Percentiles rank a stretch among this genome's conserved stretches.
Conservation (phyloP, 345 rosid species). For the Sisymbrium irio region DNA sequence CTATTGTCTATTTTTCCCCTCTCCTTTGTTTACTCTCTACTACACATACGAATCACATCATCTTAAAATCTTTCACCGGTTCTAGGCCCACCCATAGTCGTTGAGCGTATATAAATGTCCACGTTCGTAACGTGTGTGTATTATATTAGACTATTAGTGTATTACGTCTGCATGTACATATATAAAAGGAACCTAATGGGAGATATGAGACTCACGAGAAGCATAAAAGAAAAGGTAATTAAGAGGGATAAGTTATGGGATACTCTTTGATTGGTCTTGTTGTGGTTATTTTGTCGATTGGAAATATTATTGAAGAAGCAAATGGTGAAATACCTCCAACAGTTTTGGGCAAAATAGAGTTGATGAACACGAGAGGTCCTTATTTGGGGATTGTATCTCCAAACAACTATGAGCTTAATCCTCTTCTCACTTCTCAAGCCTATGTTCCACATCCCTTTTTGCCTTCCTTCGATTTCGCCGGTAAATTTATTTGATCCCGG, state of each 20-base stretch:
- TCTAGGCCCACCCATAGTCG: background rate
- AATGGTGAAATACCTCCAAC: slow-evolving; percentile 31
- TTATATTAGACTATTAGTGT: background rate
- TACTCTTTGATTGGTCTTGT: slow-evolving; percentile 8
- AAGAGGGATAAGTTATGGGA: slow-evolving; percentile 22
- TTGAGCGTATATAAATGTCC: background rate
- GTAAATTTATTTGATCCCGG: slow-evolving; percentile 19
- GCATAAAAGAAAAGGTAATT: background rate
- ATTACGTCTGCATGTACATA: slow-evolving; percentile 1
- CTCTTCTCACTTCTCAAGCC: slow-evolving; percentile 58
- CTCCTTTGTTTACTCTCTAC: background rate
- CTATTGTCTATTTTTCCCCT: background rate
- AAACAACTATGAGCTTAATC: slow-evolving; percentile 71
- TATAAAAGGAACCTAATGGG: background rate
- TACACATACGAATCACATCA: background rate
- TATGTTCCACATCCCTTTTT: slow-evolving; percentile 39
- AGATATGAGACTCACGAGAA: slow-evolving; percentile 5
- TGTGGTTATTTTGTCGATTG: slow-evolving; percentile 28
- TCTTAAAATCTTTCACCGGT: background rate
- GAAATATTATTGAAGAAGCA: slow-evolving; percentile 24
- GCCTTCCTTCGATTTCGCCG: slow-evolving; percentile 58
- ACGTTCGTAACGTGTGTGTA: slow-evolving; percentile 3
- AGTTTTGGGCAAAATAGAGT: slow-evolving; percentile 29
- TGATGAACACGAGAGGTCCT: slow-evolving; percentile 49
- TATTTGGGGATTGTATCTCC: slow-evolving; percentile 70